phyloP scores from a whole-genome alignment of 176 grass and related monocot genomes.

The Rhynchospora breviuscula region DNA sequence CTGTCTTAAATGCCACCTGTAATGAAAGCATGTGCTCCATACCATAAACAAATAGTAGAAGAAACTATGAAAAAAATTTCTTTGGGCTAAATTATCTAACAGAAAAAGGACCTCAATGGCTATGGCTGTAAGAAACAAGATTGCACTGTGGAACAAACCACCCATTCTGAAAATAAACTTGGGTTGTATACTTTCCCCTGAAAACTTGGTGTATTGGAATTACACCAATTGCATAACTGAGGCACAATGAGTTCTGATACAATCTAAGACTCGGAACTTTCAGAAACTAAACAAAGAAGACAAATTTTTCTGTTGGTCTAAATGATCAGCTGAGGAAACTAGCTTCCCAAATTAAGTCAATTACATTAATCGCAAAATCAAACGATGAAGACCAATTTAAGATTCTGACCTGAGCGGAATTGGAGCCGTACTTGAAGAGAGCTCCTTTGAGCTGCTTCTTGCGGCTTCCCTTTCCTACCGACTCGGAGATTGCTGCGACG shows the following conservation, averaged over 20 bases:
- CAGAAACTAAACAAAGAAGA: background rate
- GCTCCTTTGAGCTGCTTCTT: slow-evolving; percentile 57
- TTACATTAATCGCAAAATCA: background rate
- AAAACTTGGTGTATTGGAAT: background rate
- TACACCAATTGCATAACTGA: background rate
- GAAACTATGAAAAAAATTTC: background rate
- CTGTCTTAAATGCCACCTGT: slow-evolving; percentile 84
- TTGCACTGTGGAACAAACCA: background rate
- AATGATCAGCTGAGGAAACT: no score
- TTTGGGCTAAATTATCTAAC: background rate
- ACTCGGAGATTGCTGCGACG: slow-evolving; percentile 26
- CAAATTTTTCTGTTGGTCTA: background rate
- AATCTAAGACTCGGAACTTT: background rate
- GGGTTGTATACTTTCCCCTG: background rate
- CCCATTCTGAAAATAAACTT: background rate
- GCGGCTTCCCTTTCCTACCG: slow-evolving; percentile 13
- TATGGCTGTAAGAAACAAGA: background rate
- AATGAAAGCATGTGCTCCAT: background rate
- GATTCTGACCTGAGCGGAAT: slow-evolving; percentile 59
- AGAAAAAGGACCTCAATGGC: background rate
- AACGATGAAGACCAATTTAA: background rate
- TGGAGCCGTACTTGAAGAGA: slow-evolving; percentile 92
- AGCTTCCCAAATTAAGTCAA: no score
- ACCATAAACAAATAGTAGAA: slow-evolving; percentile 14
- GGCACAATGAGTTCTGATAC: background rate